Evolutionary conservation across 2,329 filamentous ascomycete genomes (phyloP).

Genomic region (Parastagonospora avenae): DNA sequence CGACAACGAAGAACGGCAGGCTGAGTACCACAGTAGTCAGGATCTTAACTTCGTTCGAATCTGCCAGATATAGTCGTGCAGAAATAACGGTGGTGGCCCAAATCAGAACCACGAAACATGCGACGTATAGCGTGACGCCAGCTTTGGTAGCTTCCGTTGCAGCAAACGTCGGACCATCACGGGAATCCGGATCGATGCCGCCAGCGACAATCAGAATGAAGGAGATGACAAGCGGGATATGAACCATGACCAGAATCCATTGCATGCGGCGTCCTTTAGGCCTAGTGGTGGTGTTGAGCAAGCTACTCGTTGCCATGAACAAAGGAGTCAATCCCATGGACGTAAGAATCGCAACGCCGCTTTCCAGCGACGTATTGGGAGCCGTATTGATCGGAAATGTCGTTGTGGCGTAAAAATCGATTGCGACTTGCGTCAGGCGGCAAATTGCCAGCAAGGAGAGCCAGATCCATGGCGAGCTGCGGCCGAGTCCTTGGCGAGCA

Average conservation of each 20-base stretch:
- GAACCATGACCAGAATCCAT: constrained; percentile 41
- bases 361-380: constrained; percentile 36
- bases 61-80: constrained; percentile 40
- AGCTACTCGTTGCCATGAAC: constrained; percentile 42
- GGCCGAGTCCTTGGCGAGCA: constrained; percentile 39
- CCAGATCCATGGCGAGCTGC: constrained; percentile 43
- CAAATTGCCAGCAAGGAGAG: constrained; percentile 37
- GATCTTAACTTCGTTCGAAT: constrained; percentile 40
- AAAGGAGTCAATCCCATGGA: constrained; percentile 42
- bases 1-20: constrained; percentile 43
- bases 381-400: constrained; percentile 25
- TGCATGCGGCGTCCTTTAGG: constrained; percentile 46
- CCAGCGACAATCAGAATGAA: constrained; percentile 44
- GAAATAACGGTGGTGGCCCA: constrained; percentile 45
- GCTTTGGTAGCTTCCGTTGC: constrained; percentile 43
- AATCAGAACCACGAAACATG: constrained; percentile 39
- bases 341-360: constrained; percentile 44
- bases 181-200: constrained; percentile 42
- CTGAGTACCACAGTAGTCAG: constrained; percentile 43
- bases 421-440: constrained; percentile 41
- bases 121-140: constrained; percentile 41
- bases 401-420: constrained; percentile 43
- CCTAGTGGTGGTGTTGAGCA: constrained; percentile 40
- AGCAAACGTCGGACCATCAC: constrained; percentile 36
- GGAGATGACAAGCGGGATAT: constrained; percentile 40